Base-by-base conservation (phyloP, 2,329 filamentous ascomycete genomes). In the Clarireedia hainanense region DNA sequence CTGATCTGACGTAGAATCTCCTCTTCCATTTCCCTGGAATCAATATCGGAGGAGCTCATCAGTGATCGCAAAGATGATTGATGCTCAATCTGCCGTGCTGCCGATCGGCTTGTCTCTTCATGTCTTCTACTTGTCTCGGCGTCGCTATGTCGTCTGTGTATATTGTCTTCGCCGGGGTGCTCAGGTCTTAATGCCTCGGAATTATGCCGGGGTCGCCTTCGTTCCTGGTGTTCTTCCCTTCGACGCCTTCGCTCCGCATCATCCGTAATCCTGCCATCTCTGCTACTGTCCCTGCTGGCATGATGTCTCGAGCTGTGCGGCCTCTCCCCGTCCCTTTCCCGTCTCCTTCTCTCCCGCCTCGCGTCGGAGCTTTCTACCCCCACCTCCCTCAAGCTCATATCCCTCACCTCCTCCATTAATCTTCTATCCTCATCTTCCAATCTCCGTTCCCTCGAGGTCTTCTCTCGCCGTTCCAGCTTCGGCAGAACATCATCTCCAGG, bases 1-100 rank as follows among this genome's bases (percentile, higher is more conserved):
- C 91, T 80, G 57, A 95, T 96, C 68, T 95, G 90, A 45, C 89
- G 82, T 62, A 95, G 81, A 57, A 96, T 95, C 68, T 96, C 91
- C 58, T 88, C 83, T 68, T 96, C 88, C 64, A 95, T 85, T 62
- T 92, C 87, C 20, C 83, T 80, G 47, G 86, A 83, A 63, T 88
- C 88, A 56, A 89, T 78, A 60, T 91, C 87, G 0, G 87, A 88
- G 4, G 85, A 81, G 66, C 89, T 91, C 57, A 97, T 84, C 57
- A 97, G 73, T 9, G 89, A 95, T 52, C 91, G 78, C 61, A 97
- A 74, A 57, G 91, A 96, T 0, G 90, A 86, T 73, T 97, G 92
- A 67, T 96, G 92, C 67, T 94, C 90, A 48, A 96, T 78, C 52
- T 84, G 85, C 50, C 87, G 75, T 23, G 61, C 63, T 23, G 64